Base-by-base conservation (phyloP, 768 basidiomycete species). In the Plicaturopsis crispa region DNA sequence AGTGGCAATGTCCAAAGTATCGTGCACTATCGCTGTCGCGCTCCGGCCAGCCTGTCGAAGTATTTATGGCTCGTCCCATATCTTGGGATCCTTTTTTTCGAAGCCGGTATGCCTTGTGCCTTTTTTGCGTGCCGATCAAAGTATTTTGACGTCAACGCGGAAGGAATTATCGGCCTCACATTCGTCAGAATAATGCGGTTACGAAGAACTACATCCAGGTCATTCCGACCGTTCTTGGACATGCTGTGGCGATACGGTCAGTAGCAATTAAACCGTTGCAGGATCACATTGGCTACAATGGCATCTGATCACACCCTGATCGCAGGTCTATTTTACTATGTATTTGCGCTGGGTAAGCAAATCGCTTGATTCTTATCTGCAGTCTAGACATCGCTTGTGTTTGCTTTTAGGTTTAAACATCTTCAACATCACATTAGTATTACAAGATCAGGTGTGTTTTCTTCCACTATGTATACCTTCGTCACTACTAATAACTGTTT, bases 181-280 rank as follows among this genome's bases (percentile, higher is more conserved):
- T 41, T 50, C 12, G 28, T 43, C 21, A 41, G 39, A 35, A 44
- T 50, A 5, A 31, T 48, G 14, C 41, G 35, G 16, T 50, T 47
- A 47, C 41, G 45, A 4, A 21, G 31, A 24, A 36, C 38, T 14
- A 50, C 45, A 8, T 46, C 48, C 8, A 24, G 30, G 14, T 33
- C 31, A 7, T 24, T 50, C 20, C 47, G 49, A 16, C 47, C 49
- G 5, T 33, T 50, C 1, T 35, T 44, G 7, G 47, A 48, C 32
- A 37, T 41, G 23, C 31, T 50, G 10, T 50, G 49, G 49, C 36
- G 41, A 35, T 47, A 50, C 33, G 49, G 49, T 50, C 16, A 23
- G 45, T 37, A 11, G 17, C 8, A n/a, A 16, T 14, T n/a, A 14
- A 12, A 31, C 21, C 21, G 34, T 11, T 16, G 28, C 20, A 4